Conservation (phyloP, 495 filamentous ascomycete genomes). For the Tuber aestivum region DNA sequence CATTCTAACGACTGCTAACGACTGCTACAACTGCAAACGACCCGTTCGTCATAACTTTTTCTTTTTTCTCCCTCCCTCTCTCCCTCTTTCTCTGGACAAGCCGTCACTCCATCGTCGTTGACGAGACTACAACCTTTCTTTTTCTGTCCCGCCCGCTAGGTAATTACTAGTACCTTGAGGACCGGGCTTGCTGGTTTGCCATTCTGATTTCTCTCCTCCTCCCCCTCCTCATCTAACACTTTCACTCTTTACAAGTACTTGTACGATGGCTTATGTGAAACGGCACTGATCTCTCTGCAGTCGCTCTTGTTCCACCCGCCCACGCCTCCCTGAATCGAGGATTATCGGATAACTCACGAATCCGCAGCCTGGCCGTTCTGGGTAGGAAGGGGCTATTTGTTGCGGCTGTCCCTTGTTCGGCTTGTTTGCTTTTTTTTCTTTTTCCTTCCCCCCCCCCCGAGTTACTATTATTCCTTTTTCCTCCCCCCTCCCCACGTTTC, state of each 20-base stretch:
- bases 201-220: not conserved
- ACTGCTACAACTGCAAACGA: not conserved
- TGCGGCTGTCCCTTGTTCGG: not conserved
- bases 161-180: not conserved
- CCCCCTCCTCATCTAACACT: not conserved
- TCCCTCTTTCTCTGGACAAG: not conserved
- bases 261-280: not conserved
- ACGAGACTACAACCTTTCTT: not conserved
- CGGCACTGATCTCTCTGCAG: not conserved
- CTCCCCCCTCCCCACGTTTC: not conserved
- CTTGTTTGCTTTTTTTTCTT: not conserved
- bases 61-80: not conserved
- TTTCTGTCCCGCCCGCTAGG: not conserved
- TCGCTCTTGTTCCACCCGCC: not conserved
- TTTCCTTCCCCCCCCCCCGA: not conserved
- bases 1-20: not conserved
- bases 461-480: not conserved
- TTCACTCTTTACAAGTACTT: not conserved
- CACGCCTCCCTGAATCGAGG: not conserved
- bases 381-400: not conserved
- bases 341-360: slow-evolving; percentile 1
- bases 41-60: not conserved
- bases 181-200: not conserved
- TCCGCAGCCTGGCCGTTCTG: not conserved
- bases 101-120: not conserved